These are phyloP conservation scores for Ceratocystis lukuohia DNA, from an alignment of 2,329 filamentous ascomycete species.

Conservation along the genomic window DNA sequence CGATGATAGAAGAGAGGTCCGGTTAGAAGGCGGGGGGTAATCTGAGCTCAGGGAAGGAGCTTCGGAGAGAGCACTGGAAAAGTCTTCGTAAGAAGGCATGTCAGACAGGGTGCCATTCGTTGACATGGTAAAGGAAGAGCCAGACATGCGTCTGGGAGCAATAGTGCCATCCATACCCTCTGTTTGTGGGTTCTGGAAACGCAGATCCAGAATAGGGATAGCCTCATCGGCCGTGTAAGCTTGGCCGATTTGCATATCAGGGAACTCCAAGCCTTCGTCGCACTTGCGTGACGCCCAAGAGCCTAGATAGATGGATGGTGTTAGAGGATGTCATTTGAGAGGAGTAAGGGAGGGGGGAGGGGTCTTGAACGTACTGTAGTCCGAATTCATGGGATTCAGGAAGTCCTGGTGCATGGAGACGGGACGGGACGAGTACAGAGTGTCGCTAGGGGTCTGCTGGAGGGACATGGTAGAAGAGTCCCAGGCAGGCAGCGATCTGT, in stretches of 20 bases:
- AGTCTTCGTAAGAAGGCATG: slow-evolving; percentile 58
- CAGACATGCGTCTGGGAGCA: slow-evolving; percentile 46
- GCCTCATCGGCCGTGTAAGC: slow-evolving; percentile 50
- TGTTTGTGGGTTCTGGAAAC: slow-evolving; percentile 34
- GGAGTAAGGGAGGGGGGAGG: background rate
- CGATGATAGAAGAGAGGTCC: slow-evolving; percentile 57
- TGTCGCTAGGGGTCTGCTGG: slow-evolving; percentile 38
- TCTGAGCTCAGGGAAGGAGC: slow-evolving; percentile 53
- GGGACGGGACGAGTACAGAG: slow-evolving; percentile 36
- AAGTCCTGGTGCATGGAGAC: slow-evolving; percentile 44
- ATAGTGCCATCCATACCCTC: slow-evolving; percentile 37
- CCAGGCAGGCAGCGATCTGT: slow-evolving; percentile 41
- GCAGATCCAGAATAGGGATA: slow-evolving; percentile 48
- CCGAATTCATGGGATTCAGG: slow-evolving; percentile 37
- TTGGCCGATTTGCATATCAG: slow-evolving; percentile 47
- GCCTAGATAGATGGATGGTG: slow-evolving; percentile 3
- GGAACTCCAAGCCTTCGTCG: slow-evolving; percentile 43
- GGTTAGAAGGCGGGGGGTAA: slow-evolving; percentile 52
- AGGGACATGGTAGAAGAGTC: slow-evolving; percentile 41
- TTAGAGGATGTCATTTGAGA: background rate
- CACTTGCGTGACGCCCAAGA: slow-evolving; percentile 30
- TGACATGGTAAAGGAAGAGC: slow-evolving; percentile 61
- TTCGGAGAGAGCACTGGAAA: slow-evolving; percentile 52
- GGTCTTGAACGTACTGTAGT: slow-evolving; percentile 33
- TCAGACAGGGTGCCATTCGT: slow-evolving; percentile 52